These are phyloP conservation scores for Ceratocystis variospora DNA, from an alignment of 2,329 filamentous ascomycete species.

Conservation along the genomic window DNA sequence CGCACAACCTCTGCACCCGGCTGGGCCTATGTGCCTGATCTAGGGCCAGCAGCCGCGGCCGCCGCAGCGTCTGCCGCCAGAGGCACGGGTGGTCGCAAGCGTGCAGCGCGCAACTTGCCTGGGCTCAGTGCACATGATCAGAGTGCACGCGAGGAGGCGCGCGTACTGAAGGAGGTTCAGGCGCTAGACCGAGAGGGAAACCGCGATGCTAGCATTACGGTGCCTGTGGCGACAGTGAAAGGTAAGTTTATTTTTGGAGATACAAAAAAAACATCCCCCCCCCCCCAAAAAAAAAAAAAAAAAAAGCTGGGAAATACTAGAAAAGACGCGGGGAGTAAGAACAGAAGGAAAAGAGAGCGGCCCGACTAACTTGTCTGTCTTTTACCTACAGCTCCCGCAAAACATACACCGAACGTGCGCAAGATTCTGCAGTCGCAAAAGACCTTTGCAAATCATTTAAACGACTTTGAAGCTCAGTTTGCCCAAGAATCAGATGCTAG, in stretches of 20 bases:
- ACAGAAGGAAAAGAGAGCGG: not conserved
- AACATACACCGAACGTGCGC: conserved; percentile 56
- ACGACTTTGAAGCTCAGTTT: conserved; percentile 58
- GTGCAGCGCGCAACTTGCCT: conserved; percentile 47
- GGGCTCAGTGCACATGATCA: conserved; percentile 48
- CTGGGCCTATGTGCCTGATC: conserved; percentile 84
- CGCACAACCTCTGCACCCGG: conserved; percentile 62
- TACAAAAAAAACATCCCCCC: not conserved
- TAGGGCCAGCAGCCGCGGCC: conserved; percentile 43
- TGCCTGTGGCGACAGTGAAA: conserved; percentile 40
- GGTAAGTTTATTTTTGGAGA: conserved; percentile 24
- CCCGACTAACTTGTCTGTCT: not conserved
- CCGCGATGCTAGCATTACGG: conserved; percentile 55
- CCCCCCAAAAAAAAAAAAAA: too few species aligned
- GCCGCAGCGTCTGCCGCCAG: conserved; percentile 33
- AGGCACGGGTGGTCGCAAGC: conserved; percentile 48
- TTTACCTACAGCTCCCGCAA: conserved; percentile 23
- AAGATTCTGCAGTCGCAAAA: conserved; percentile 70
- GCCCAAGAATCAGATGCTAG: conserved; percentile 24
- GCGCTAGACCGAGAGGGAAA: conserved; percentile 71
- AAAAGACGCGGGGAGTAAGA: not conserved
- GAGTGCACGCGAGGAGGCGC: conserved; percentile 68
- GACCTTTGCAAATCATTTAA: conserved; percentile 69
- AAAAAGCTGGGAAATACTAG: not conserved
- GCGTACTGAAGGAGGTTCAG: conserved; percentile 66